Base-by-base conservation (phyloP, 176 grass and related monocot species). In the Dendrocalamus sinicus region DNA sequence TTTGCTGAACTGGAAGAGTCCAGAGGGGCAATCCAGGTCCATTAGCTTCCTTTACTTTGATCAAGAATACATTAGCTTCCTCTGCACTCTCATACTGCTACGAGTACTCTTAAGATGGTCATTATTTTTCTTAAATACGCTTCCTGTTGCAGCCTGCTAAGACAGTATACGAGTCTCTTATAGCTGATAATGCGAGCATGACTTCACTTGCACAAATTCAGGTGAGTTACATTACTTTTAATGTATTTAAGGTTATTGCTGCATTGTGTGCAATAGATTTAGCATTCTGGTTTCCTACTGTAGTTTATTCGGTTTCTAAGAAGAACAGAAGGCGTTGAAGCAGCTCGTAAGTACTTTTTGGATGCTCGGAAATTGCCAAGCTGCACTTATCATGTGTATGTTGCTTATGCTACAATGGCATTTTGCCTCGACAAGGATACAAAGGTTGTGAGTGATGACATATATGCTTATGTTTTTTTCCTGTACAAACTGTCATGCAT, bases 381-480 rank as follows among this genome's bases (percentile, higher is more conserved):
- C 70, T 98, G 93, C 84, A 98, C 90, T 62, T 95, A 95, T 92
- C 93, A 98, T 68, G 86, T 98, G 37, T 98, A 91, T 92, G 89
- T 95, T 88, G 93, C 96, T 74, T 98, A 92, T 92, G 96, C 93
- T 76, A 95, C 78, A 75, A 92, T 98, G 89, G 92, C 88, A 61
- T 98, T 95, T 90, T 94, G 93, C 82, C 47, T 98, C 17, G 93
- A 98, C 92, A 98, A 98, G 81, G 93, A 98, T 85, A 68, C 89
- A 15, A 98, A 98, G 96, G 93, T 98, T 89, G 46, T 84, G 73
- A 81, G 5, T 89, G n/a, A 59, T 73, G 73, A 5, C 68, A 81
- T 81, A 22, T 81, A 35, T 77, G 24, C 55, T 62, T 45, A 32
- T 75, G 30, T 48, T 78, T 73, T 76, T 67, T 26, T 3, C 6